Evolutionary conservation across 2,329 filamentous ascomycete species (phyloP).

Genomic region (Aaosphaeria pasadenensis): DNA sequence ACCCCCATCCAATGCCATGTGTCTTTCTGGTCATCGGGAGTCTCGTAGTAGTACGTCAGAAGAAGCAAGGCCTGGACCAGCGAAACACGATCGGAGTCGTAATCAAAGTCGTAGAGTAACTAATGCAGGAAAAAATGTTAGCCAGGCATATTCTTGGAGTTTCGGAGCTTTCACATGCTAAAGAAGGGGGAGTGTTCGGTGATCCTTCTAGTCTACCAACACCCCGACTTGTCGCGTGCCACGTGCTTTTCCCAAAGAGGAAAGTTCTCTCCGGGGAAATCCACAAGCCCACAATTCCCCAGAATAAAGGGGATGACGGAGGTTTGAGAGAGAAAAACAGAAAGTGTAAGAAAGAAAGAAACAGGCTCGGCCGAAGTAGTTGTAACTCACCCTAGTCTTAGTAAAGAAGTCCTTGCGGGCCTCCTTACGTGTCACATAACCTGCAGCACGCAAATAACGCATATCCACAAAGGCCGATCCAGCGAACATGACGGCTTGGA

Average conservation of each 20-base stretch:
- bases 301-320: not conserved
- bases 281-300: too few species aligned
- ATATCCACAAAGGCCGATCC: conserved; percentile 86
- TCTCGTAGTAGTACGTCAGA: conserved; percentile 98
- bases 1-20: conserved; percentile 99
- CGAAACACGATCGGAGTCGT: conserved; percentile 83
- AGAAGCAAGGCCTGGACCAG: conserved; percentile 84
- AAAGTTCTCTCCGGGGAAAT: too few species aligned
- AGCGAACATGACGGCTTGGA: conserved; percentile 94
- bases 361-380: not conserved
- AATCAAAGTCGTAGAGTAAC: conserved; percentile 93
- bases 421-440: conserved; percentile 73
- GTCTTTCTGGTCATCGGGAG: conserved; percentile 93
- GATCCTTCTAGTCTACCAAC: too few species aligned
- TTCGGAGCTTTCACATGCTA: too few species aligned
- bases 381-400: conserved; percentile 69
- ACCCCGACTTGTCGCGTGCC: too few species aligned
- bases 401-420: conserved; percentile 87
- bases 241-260: too few species aligned
- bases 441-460: conserved; percentile 70
- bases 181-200: too few species aligned
- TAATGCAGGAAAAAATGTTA: conserved; percentile 28
- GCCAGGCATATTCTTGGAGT: too few species aligned
- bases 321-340: not conserved
- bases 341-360: not conserved